These are phyloP conservation scores for Aureobasidium sp. DNA, from an alignment of 2,329 filamentous ascomycete genomes.

Conservation along the genomic window DNA sequence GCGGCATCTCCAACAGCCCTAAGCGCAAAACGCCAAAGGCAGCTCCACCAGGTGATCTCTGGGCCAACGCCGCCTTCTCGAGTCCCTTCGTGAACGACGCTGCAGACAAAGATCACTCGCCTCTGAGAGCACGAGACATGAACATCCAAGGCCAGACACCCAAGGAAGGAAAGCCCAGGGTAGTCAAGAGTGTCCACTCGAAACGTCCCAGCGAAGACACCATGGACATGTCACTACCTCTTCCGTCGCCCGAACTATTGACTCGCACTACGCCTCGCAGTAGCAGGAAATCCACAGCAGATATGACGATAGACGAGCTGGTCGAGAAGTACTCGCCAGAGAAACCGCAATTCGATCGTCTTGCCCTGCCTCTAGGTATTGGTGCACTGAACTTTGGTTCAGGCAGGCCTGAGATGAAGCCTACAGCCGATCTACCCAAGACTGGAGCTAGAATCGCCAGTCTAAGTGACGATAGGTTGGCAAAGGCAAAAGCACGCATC, in stretches of 20 bases:
- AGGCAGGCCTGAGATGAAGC: not conserved
- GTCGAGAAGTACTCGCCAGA: conserved; percentile 9
- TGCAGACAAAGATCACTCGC: conserved; percentile 1
- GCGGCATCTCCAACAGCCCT: not conserved
- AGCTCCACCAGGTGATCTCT: not conserved
- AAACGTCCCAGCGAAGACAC: conserved; percentile 5
- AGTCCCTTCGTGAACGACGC: conserved; percentile 6
- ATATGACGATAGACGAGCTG: conserved; percentile 6
- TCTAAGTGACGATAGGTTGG: not conserved
- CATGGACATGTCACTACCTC: not conserved
- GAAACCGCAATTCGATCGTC: conserved; percentile 10
- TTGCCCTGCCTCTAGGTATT: conserved; percentile 5
- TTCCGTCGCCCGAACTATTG: conserved; percentile 1
- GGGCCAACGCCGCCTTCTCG: conserved; percentile 4
- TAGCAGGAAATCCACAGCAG: not conserved
- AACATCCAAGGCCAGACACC: not conserved
- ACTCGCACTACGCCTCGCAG: not conserved
- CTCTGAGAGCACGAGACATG: conserved; percentile 4
- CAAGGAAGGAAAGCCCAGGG: not conserved
- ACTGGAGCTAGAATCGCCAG: not conserved
- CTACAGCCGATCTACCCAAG: not conserved
- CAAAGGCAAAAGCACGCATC: not conserved
- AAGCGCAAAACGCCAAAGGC: conserved; percentile 4
- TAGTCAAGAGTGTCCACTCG: not conserved
- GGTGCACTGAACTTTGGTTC: not conserved